These are phyloP conservation scores for Ammopiptanthus mongolicus DNA, from an alignment of 306 rosid genomes.

Conservation along the genomic window DNA sequence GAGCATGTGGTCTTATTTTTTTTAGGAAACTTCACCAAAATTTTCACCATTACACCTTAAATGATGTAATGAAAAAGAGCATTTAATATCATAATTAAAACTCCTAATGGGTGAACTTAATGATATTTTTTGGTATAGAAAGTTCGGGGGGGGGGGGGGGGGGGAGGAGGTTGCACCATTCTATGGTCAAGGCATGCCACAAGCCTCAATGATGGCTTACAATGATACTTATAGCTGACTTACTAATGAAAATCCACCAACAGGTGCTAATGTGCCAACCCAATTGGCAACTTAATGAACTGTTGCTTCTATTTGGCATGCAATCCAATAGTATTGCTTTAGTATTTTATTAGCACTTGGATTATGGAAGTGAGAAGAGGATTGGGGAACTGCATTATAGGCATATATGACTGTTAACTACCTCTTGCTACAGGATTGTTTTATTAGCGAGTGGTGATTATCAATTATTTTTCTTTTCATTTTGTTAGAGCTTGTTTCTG, in stretches of 20 bases:
- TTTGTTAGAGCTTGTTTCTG: not conserved
- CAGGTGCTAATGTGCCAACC: not conserved
- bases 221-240: not conserved
- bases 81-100: too few relatives aligned
- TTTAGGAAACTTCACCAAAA: not conserved
- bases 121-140: not conserved
- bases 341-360: not conserved
- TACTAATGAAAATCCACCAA: not conserved
- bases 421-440: not conserved
- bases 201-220: not conserved
- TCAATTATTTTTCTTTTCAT: not conserved
- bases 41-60: not conserved
- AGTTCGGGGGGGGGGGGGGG: too few relatives aligned
- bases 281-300: not conserved
- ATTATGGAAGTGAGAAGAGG: conserved; percentile 12
- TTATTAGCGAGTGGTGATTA: not conserved
- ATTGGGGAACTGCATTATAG: not conserved
- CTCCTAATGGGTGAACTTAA: too few relatives aligned
- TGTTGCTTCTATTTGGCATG: not conserved
- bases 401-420: not conserved
- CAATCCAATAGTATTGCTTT: not conserved
- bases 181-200: not conserved
- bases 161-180: not conserved
- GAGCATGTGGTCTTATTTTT: not conserved
- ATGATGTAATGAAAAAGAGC: not conserved